Base-by-base conservation (phyloP, 495 filamentous ascomycete species). In the Lasiosphaeria ovina region DNA sequence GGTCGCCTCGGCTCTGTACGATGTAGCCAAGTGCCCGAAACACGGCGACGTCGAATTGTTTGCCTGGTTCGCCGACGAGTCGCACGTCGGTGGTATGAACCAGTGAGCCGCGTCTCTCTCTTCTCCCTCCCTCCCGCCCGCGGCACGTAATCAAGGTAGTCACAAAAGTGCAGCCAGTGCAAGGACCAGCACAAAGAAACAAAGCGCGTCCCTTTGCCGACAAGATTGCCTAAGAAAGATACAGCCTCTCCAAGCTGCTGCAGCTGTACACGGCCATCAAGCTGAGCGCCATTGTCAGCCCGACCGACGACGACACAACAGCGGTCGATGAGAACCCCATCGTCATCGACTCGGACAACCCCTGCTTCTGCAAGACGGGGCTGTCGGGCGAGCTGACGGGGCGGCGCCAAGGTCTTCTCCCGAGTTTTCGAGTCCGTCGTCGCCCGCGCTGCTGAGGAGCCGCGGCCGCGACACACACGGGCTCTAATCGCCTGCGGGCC, bases 1-100 rank as follows among this genome's bases (percentile, higher is more conserved):
- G 16, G 70, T 79, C n/a, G 64, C 44, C 7, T 63, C 60, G 2
- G 64, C 59, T 32, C 31, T 66, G 52, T 57, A 66, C 52, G 58
- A 56, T 44, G 52, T 63, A 32, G 61, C 64, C 5, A 58, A 65
- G 54, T 68, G 62, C 38, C 31, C 38, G 33, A 62, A 68, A 55
- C 50, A 50, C 2, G 49, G 11, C 48, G 64, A 35, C 3, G 57
- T 38, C 11, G 61, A 66, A 35, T 51, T 66, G 16, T 66, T 66
- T 45, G 44, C 60, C 16, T 55, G 31, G 16, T n/a, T 63, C 38
- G 16, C 63, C 24, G 52, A 66, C 42, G 51, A 57, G 24, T 35
- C 31, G 32, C 51, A 65, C 38, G 63, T 62, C 36, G 50, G 54
- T 55, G 47, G 55, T 54, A 50, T 32, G 38, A 55, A 58, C 31